Base-by-base conservation (phyloP, 2,329 filamentous ascomycete species). In the Curvularia spicifera region DNA sequence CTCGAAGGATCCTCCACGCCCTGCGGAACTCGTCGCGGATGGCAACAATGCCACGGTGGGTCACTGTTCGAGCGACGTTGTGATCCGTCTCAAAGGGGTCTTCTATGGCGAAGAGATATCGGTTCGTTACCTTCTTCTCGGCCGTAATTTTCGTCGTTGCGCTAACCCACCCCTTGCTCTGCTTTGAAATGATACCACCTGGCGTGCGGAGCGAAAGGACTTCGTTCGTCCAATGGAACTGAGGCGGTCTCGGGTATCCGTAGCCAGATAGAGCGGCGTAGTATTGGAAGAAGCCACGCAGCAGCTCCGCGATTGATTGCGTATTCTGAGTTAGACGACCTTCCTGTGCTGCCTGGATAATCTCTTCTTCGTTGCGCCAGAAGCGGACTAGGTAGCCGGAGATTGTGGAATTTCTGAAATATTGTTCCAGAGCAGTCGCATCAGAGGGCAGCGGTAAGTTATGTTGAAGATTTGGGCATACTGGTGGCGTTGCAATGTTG, bases 71-170 rank as follows among this genome's bases (percentile, higher is more conserved):
- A 3, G 91, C 93, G 33, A 97, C 90, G 67, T 97, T 97, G 77
- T 97, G 92, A 40, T 92, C 88, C 2, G 88, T 78, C 78, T 97
- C 92, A 70, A 97, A 97, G 0, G 93, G 93, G 73, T 97, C 93
- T 73, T 97, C 93, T 59, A 97, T 93, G 31, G 91, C 91, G 65
- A 97, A 90, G 4, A 97, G 83, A 74, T 92, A 96, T 12, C 92
- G 87, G 70, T 93, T 87, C 2, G 90, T 86, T 13, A 94, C 84
- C 70, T 93, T 90, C 66, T 89, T 91, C 51, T 76, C 71, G 59
- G 88, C 85, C 26, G 87, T 78, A 6, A 87, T 70, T 29, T 78
- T 85, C 0, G 89, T 93, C 72, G 88, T 90, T 5, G 91, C 91
- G n/a, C 89, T 88, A 0, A 89, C 91, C 93, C 93, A 97, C 1